Evolutionary conservation across 176 grass and related monocot genomes (phyloP).

Genomic region (Cenchrus americanus): DNA sequence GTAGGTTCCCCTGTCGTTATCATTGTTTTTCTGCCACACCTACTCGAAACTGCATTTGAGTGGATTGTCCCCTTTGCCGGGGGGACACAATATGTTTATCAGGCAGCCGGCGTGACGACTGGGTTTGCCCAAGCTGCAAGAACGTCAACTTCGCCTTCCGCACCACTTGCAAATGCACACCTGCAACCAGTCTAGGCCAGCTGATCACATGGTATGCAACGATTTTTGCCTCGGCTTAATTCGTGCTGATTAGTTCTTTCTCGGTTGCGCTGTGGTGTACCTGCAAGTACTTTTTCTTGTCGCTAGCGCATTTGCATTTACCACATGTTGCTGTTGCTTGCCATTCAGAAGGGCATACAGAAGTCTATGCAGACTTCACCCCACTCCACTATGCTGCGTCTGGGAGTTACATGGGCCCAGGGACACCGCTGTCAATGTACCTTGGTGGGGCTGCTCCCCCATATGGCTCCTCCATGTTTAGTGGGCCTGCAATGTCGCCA

Average conservation of each 20-base stretch:
- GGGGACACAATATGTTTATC: background rate
- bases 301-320: slow-evolving; percentile 36
- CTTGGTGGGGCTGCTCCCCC: slow-evolving; percentile 50
- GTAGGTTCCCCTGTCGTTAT: slow-evolving; percentile 34
- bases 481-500: slow-evolving; percentile 55
- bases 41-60: background rate
- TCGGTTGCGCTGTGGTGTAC: background rate
- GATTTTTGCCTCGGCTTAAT: background rate
- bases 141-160: slow-evolving; percentile 93
- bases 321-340: slow-evolving; percentile 31
- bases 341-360: slow-evolving; percentile 52
- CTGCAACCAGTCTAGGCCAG: slow-evolving; percentile 76
- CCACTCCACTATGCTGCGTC: slow-evolving; percentile 49
- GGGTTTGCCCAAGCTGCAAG: slow-evolving; percentile 80
- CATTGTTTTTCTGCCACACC: background rate
- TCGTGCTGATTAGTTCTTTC: background rate
- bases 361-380: slow-evolving; percentile 63
- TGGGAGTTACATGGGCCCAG: slow-evolving; percentile 65
- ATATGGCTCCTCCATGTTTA: slow-evolving; percentile 62
- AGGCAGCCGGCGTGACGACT: slow-evolving; percentile 82
- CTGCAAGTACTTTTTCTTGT: background rate
- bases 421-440: slow-evolving; percentile 69
- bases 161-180: slow-evolving; percentile 94
- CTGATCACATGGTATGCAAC: slow-evolving; percentile 56
- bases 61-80: background rate